These are phyloP conservation scores for Phlebiopsis gigantea DNA, from an alignment of 768 basidiomycete species.

Conservation along the genomic window DNA sequence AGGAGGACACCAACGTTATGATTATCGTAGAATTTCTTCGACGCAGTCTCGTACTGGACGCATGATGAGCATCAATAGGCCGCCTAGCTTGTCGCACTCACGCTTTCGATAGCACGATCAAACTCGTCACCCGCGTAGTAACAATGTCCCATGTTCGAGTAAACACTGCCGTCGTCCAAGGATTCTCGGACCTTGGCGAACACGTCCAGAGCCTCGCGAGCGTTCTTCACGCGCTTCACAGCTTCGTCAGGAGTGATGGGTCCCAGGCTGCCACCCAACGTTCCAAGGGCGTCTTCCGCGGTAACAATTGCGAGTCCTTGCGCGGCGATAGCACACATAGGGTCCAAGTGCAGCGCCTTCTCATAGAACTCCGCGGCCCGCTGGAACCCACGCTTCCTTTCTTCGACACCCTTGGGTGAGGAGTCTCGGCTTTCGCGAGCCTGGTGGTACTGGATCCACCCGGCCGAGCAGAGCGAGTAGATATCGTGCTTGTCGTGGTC, in stretches of 20 bases:
- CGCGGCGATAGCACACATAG: conserved; percentile 86
- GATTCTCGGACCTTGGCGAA: conserved; percentile 91
- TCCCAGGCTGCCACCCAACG: conserved; percentile 45
- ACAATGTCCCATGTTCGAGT: conserved; percentile 95
- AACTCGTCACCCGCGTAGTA: conserved; percentile 91
- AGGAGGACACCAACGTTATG: conserved; percentile 73
- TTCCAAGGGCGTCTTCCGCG: conserved; percentile 85
- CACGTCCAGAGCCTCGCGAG: conserved; percentile 82
- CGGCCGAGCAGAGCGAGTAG: conserved; percentile 87
- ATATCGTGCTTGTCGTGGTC: conserved; percentile 84
- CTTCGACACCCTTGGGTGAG: conserved; percentile 49
- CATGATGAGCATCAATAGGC: too few species aligned
- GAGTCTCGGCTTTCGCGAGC: conserved; percentile 79
- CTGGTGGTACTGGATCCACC: conserved; percentile 80
- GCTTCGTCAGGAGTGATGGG: conserved; percentile 51
- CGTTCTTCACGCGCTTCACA: conserved; percentile 60
- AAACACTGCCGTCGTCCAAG: conserved; percentile 77
- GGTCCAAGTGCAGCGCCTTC: conserved; percentile 81
- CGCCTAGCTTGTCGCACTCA: too few species aligned
- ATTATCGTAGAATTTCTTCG: conserved; percentile 66
- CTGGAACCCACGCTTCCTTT: conserved; percentile 72
- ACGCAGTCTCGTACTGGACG: conserved; percentile 86
- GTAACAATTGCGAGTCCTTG: conserved; percentile 93
- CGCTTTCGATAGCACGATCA: conserved; percentile 93
- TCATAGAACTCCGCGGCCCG: conserved; percentile 89